Percentiles rank a stretch among this genome's conserved stretches.
These are phyloP conservation scores for Encephalitozoon romaleae DNA, from an alignment of 371 early-diverging fungal genomes.

Conservation along the genomic window DNA sequence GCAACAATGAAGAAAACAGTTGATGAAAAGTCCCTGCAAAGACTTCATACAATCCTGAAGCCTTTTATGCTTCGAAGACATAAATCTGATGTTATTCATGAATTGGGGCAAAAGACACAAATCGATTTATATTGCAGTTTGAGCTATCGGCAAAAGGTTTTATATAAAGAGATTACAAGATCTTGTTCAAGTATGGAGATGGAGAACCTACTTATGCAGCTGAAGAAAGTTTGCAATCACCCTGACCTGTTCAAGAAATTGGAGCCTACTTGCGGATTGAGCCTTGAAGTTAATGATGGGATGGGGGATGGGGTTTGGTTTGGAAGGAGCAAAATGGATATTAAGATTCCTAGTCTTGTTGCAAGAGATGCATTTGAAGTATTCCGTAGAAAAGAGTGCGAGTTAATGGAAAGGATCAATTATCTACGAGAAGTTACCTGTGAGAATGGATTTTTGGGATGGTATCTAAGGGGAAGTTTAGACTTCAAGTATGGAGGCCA, in stretches of 20 bases:
- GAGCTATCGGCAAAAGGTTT: conserved; percentile 68
- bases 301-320: background rate
- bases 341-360: conserved; percentile 17
- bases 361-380: conserved; percentile 3
- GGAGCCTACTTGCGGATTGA: conserved; percentile 60
- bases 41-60: conserved; percentile 84
- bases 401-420: background rate
- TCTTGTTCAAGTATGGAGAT: conserved; percentile 50
- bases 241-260: conserved; percentile 89
- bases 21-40: conserved; percentile 74
- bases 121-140: conserved; percentile 71
- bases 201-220: conserved; percentile 89
- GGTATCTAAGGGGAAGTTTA: background rate
- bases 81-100: conserved; percentile 85
- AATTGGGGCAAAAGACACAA: conserved; percentile 72
- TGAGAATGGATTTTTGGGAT: background rate
- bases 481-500: background rate
- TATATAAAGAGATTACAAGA: conserved; percentile 57
- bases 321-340: conserved; percentile 12
- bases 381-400: background rate
- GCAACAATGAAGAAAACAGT: conserved; percentile 67
- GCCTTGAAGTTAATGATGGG: conserved; percentile 22
- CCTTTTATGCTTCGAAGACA: conserved; percentile 94
- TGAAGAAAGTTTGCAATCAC: conserved; percentile 92
- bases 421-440: background rate